Conservation (phyloP, 768 basidiomycete genomes). For the Leucosporidium scottii region DNA sequence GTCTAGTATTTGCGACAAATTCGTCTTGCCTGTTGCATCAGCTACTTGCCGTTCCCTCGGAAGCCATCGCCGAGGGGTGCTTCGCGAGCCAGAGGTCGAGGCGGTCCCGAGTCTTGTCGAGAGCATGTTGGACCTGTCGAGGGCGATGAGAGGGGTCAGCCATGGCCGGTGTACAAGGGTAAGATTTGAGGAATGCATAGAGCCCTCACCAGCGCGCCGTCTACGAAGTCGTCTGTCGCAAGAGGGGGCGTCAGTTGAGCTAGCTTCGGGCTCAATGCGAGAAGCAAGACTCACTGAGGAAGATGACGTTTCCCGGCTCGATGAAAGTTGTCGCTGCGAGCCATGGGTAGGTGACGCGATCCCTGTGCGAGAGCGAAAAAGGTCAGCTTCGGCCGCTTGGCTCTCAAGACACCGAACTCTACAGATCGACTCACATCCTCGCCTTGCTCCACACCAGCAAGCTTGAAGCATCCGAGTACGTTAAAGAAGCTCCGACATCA, state of each 20-base stretch:
- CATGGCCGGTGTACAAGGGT: too few species aligned
- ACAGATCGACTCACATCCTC: background rate
- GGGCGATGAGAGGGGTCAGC: background rate
- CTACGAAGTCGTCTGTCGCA: conserved; percentile 5
- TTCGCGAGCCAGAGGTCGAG: conserved; percentile 5
- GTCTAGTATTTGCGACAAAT: too few species aligned
- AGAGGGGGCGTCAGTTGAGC: background rate
- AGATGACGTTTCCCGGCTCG: conserved; percentile 1
- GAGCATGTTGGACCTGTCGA: background rate
- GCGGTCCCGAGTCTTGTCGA: conserved; percentile 4
- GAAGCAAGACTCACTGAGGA: background rate
- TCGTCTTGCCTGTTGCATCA: too few species aligned
- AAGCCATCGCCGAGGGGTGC: background rate
- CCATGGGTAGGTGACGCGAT: conserved; percentile 9
- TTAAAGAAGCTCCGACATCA: conserved; percentile 8
- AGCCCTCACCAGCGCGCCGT: background rate
- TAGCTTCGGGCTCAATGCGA: background rate
- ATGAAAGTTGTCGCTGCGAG: background rate
- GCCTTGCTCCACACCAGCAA: conserved; percentile 6
- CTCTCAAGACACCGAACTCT: too few species aligned
- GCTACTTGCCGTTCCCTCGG: too few species aligned
- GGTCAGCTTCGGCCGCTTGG: background rate
- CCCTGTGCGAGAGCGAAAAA: background rate
- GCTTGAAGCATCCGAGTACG: conserved; percentile 9
- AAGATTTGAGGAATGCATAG: too few species aligned